These are phyloP conservation scores for Gentiana macrophylla DNA, from an alignment of 257 asterid genomes.

Conservation along the genomic window DNA sequence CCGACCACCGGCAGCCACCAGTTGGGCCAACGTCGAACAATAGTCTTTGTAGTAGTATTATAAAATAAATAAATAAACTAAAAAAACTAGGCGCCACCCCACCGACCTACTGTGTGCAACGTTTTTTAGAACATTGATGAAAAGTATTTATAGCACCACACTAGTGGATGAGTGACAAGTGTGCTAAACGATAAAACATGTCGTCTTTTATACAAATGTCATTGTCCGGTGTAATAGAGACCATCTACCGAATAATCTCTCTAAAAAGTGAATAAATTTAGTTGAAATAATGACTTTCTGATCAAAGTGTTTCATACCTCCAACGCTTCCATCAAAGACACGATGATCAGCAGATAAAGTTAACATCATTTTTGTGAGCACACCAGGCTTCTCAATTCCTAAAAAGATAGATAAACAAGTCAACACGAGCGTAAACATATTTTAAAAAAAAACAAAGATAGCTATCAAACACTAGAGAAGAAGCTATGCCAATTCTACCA, in stretches of 20 bases:
- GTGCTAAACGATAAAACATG: no score
- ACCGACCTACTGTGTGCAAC: no score
- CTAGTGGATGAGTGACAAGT: no score
- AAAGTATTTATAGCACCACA: no score
- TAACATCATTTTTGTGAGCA: conserved; percentile 70
- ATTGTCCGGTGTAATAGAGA: no score
- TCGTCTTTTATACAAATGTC: not conserved
- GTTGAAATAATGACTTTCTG: not conserved
- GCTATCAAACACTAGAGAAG: conserved; percentile 1
- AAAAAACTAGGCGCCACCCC: no score
- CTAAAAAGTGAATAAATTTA: not conserved
- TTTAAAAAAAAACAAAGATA: conserved; percentile 6
- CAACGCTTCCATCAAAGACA: conserved; percentile 91
- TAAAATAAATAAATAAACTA: no score
- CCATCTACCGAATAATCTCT: no score
- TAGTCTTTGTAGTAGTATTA: no score
- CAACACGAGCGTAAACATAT: not conserved
- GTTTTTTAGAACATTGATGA: no score
- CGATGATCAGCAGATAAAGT: conserved; percentile 96
- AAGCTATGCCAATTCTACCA: conserved; percentile 33
- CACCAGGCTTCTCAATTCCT: conserved; percentile 79
- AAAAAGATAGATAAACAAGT: conserved; percentile 17
- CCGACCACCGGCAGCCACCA: no score
- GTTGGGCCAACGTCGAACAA: no score
- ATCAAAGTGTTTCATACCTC: conserved; percentile 38